These are phyloP conservation scores for Colletotrichum sp. DNA, from an alignment of 2,329 filamentous ascomycete genomes.

Conservation along the genomic window DNA sequence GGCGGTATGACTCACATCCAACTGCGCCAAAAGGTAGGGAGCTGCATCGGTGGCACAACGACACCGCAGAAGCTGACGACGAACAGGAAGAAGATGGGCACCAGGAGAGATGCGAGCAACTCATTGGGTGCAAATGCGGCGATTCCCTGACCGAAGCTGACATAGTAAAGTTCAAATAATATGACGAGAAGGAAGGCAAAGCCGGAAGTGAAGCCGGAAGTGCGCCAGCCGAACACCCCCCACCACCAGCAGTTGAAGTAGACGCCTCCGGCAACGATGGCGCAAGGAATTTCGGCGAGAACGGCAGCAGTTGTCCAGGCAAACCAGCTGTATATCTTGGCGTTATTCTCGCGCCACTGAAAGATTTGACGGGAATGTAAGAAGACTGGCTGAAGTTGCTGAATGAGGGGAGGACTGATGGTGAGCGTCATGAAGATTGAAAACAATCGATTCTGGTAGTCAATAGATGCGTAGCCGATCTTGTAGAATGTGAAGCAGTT, in stretches of 20 bases:
- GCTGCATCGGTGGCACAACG: slow-evolving; percentile 62
- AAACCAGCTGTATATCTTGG: slow-evolving; percentile 80
- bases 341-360: slow-evolving; percentile 73
- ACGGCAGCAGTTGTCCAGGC: slow-evolving; percentile 71
- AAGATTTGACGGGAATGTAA: slow-evolving; percentile 71
- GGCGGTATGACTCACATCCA: slow-evolving; percentile 50
- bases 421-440: slow-evolving; percentile 79
- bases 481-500: slow-evolving; percentile 75
- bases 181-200: slow-evolving; percentile 69
- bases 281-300: slow-evolving; percentile 73
- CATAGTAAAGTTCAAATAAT: slow-evolving; percentile 69
- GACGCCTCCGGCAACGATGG: slow-evolving; percentile 66
- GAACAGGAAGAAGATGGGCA: slow-evolving; percentile 74
- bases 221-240: slow-evolving; percentile 53
- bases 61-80: slow-evolving; percentile 75
- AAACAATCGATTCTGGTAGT: slow-evolving; percentile 76
- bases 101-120: slow-evolving; percentile 67
- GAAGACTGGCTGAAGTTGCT: slow-evolving; percentile 78
- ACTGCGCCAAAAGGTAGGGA: slow-evolving; percentile 67
- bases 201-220: slow-evolving; percentile 59
- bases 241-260: slow-evolving; percentile 69
- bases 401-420: slow-evolving; percentile 75
- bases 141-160: slow-evolving; percentile 71
- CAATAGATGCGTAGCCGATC: slow-evolving; percentile 59
- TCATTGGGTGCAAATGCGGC: slow-evolving; percentile 71